Conservation (phyloP, 164 flowering plant species). For the Berberis vulgaris region DNA sequence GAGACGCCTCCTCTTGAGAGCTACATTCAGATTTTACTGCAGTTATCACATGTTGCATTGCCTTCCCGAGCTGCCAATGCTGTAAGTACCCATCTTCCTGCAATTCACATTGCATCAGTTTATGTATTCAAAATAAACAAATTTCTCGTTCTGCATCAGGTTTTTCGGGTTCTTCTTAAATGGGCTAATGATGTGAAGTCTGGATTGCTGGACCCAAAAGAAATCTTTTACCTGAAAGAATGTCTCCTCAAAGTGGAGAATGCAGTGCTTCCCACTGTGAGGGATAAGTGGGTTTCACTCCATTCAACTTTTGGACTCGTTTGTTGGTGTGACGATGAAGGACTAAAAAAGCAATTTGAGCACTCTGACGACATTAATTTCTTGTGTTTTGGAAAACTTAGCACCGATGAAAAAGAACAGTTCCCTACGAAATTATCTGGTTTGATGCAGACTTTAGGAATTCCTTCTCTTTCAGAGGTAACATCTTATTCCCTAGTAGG, state of each 20-base stretch:
- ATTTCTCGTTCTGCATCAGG: slow-evolving; percentile 33
- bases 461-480: slow-evolving; percentile 87
- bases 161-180: slow-evolving; percentile 49
- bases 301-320: slow-evolving; percentile 71
- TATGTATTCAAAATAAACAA: neutral
- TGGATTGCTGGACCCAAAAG: slow-evolving; percentile 43
- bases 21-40: slow-evolving; percentile 53
- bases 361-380: slow-evolving; percentile 45
- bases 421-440: slow-evolving; percentile 30
- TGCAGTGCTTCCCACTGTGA: slow-evolving; percentile 62
- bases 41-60: slow-evolving; percentile 44
- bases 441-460: slow-evolving; percentile 47
- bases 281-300: slow-evolving; percentile 86
- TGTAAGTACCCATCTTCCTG: slow-evolving; percentile 36
- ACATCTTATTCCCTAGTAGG: neutral
- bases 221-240: slow-evolving; percentile 47
- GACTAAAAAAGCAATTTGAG: slow-evolving; percentile 55
- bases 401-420: slow-evolving; percentile 30
- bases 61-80: slow-evolving; percentile 64
- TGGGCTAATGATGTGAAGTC: slow-evolving; percentile 69
- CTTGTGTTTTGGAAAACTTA: slow-evolving; percentile 54
- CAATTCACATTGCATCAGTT: slow-evolving; percentile 4
- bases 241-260: slow-evolving; percentile 38
- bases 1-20: slow-evolving; percentile 47
- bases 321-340: slow-evolving; percentile 86